Evolutionary conservation across 2,329 filamentous ascomycete genomes (phyloP).

Genomic region (Penicillium frequentans): DNA sequence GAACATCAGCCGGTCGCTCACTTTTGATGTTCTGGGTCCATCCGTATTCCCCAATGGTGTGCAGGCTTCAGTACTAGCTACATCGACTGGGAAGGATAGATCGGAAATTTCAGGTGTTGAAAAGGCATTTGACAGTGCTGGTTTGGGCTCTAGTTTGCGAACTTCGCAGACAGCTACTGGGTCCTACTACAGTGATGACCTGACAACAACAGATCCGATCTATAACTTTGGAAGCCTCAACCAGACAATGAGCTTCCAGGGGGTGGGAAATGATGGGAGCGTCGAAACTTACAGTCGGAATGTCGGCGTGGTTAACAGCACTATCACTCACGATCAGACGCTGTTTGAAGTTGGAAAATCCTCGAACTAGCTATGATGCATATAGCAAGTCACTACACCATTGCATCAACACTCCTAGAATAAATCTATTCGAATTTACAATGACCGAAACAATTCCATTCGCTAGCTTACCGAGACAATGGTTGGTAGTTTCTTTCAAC

Average conservation of each 20-base stretch:
- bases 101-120: background rate
- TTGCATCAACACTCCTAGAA: background rate
- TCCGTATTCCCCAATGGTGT: background rate
- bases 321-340: background rate
- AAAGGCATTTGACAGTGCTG: background rate
- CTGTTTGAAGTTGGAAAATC: background rate
- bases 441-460: background rate
- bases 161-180: background rate
- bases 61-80: background rate
- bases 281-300: background rate
- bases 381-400: background rate
- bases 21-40: background rate
- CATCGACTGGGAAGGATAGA: background rate
- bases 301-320: background rate
- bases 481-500: background rate
- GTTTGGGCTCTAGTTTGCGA: background rate
- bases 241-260: background rate
- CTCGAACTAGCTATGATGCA: background rate
- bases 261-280: background rate
- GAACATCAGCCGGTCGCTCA: background rate
- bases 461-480: background rate
- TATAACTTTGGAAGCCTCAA: background rate
- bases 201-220: background rate
- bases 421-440: background rate
- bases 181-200: background rate